A percentile compares a stretch with the other conserved stretches of the same genome.
These are phyloP conservation scores for Cercis canadensis DNA, from an alignment of 306 rosid species.

Conservation along the genomic window DNA sequence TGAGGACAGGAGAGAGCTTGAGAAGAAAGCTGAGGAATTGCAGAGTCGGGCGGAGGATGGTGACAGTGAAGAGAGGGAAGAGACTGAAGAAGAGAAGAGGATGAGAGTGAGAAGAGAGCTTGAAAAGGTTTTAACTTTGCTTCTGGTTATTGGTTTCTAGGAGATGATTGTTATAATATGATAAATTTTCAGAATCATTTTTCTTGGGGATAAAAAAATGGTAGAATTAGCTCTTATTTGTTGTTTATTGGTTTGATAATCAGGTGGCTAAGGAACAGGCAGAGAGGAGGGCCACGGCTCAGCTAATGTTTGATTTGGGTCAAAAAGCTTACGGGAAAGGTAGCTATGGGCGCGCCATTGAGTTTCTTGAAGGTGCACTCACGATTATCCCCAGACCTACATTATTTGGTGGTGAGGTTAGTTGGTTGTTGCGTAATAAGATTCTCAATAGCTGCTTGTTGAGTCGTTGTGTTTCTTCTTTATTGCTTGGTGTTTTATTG, in stretches of 20 bases:
- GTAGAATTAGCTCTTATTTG: conserved; percentile 3
- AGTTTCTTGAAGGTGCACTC: conserved; percentile 92
- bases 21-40: conserved; percentile 89
- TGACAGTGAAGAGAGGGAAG: conserved; percentile 56
- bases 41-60: conserved; percentile 57
- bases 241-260: conserved; percentile 35
- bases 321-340: conserved; percentile 94
- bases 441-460: neutral
- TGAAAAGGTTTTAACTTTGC: conserved; percentile 64
- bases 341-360: conserved; percentile 88
- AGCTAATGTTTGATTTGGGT: conserved; percentile 94
- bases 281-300: conserved; percentile 89
- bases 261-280: conserved; percentile 98
- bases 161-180: neutral
- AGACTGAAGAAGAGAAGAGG: conserved; percentile 84
- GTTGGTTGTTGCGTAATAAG: conserved; percentile 35
- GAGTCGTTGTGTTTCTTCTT: too few relatives aligned
- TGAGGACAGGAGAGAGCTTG: conserved; percentile 86
- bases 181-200: neutral
- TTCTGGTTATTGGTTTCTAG: neutral
- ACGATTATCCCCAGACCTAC: conserved; percentile 87
- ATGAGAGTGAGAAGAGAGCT: conserved; percentile 91
- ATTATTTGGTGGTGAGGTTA: conserved; percentile 95
- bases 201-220: neutral
- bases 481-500: neutral